These are phyloP conservation scores for Ustilago shanxiensis DNA, from an alignment of 1,284 basidiomycete genomes.

Conservation along the genomic window DNA sequence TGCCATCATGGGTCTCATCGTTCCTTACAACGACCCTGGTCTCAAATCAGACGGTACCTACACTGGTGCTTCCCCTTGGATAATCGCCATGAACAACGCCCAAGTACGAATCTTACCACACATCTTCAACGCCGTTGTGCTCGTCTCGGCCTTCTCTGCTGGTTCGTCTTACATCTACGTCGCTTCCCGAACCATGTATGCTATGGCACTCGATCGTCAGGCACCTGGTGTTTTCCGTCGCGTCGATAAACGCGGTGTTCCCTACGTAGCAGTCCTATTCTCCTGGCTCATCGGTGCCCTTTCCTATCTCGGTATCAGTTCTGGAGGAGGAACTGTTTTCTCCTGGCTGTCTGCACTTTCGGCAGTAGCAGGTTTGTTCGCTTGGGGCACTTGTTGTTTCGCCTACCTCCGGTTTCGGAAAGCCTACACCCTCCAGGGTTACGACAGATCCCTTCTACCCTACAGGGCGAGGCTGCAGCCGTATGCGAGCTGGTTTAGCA, in stretches of 20 bases:
- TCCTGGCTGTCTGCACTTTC: constrained; percentile 75
- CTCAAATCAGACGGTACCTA: constrained; percentile 41
- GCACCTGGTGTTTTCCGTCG: constrained; percentile 80
- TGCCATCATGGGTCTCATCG: constrained; percentile 62
- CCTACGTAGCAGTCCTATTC: constrained; percentile 79
- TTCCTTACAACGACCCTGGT: constrained; percentile 51
- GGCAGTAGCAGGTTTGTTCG: constrained; percentile 78
- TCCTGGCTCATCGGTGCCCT: constrained; percentile 78
- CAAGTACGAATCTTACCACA: constrained; percentile 71
- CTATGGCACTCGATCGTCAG: constrained; percentile 80
- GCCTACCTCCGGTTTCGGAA: constrained; percentile 82
- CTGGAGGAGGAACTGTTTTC: constrained; percentile 75
- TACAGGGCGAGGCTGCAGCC: constrained; percentile 73
- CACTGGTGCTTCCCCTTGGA: constrained; percentile 67
- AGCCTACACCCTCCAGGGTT: constrained; percentile 76
- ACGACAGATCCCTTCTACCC: constrained; percentile 73
- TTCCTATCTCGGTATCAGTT: constrained; percentile 75
- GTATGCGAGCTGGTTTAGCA: constrained; percentile 57
- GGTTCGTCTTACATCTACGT: constrained; percentile 86
- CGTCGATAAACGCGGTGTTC: constrained; percentile 80
- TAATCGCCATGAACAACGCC: constrained; percentile 71
- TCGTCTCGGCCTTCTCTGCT: constrained; percentile 87
- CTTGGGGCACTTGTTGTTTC: constrained; percentile 85
- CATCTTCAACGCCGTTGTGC: constrained; percentile 81
- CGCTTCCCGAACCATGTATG: constrained; percentile 80